Conservation (phyloP, 1,139 yeast genomes). For the Starmera stellimalicola region DNA sequence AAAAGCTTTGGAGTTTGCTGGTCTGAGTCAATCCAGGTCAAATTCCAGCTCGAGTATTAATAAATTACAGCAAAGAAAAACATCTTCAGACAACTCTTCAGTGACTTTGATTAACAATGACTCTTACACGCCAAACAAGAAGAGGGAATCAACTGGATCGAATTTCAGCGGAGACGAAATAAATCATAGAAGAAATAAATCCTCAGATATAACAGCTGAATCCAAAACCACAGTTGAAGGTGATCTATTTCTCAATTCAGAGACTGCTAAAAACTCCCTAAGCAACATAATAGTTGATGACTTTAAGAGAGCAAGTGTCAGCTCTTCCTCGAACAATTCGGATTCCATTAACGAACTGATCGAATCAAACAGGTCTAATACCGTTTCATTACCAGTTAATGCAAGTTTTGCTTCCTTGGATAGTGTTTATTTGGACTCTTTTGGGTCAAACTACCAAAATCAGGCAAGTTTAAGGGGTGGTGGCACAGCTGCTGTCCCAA, state of each 20-base stretch:
- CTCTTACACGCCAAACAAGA: neutral
- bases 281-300: slow-evolving; percentile 40
- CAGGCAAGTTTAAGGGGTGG: slow-evolving; percentile 11
- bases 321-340: slow-evolving; percentile 6
- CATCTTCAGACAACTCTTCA: slow-evolving; percentile 1
- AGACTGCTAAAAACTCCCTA: slow-evolving; percentile 40
- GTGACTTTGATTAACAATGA: slow-evolving; percentile 1
- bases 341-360: slow-evolving; percentile 6
- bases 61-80: neutral
- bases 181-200: slow-evolving; percentile 14
- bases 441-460: slow-evolving; percentile 19
- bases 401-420: slow-evolving; percentile 75
- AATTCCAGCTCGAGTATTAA: neutral
- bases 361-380: slow-evolving; percentile 16
- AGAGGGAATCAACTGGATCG: neutral
- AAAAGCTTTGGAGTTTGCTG: slow-evolving; percentile 40
- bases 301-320: slow-evolving; percentile 21
- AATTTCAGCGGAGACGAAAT: neutral
- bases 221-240: slow-evolving; percentile 48
- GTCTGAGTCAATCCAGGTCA: slow-evolving; percentile 20
- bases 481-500: slow-evolving; percentile 1
- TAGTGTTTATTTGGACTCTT: slow-evolving; percentile 54
- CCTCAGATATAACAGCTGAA: slow-evolving; percentile 23
- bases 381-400: slow-evolving; percentile 43
- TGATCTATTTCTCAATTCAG: slow-evolving; percentile 39